Conservation (phyloP, 495 filamentous ascomycete species). For the Ascodesmis nigricans region DNA sequence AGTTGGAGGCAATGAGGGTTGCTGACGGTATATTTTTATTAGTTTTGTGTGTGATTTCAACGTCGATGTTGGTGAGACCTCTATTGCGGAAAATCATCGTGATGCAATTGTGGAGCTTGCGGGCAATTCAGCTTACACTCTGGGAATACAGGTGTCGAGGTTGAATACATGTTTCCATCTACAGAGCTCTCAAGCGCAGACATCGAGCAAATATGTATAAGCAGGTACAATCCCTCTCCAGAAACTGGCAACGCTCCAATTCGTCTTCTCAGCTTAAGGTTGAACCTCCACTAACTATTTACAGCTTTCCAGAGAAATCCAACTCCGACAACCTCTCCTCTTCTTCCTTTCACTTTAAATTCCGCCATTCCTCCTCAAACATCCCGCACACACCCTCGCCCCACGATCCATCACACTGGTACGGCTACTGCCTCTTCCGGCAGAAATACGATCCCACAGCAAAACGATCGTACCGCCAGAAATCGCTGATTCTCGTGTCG, state of each 20-base stretch:
- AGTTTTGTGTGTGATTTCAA: slow-evolving; percentile 23
- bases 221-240: slow-evolving; percentile 14
- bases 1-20: slow-evolving; percentile 1
- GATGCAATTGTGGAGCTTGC: slow-evolving; percentile 1
- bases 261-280: too few species aligned
- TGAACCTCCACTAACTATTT: slow-evolving; percentile 2
- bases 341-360: slow-evolving; percentile 21
- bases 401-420: slow-evolving; percentile 20
- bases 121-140: not conserved
- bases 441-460: slow-evolving; percentile 18
- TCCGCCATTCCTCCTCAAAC: slow-evolving; percentile 19
- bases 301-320: slow-evolving; percentile 19
- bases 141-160: slow-evolving; percentile 13
- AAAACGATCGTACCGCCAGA: slow-evolving; percentile 20
- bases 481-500: slow-evolving; percentile 20
- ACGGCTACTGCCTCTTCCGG: slow-evolving; percentile 22
- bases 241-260: too few species aligned
- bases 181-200: slow-evolving; percentile 19
- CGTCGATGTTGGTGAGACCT: slow-evolving; percentile 19
- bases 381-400: slow-evolving; percentile 10
- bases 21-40: not conserved
- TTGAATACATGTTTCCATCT: slow-evolving; percentile 22
- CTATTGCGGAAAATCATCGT: not conserved
- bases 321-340: slow-evolving; percentile 19
- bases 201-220: slow-evolving; percentile 21